These are phyloP conservation scores for Xylaria sp. DNA, from an alignment of 2,329 filamentous ascomycete genomes.

Conservation along the genomic window DNA sequence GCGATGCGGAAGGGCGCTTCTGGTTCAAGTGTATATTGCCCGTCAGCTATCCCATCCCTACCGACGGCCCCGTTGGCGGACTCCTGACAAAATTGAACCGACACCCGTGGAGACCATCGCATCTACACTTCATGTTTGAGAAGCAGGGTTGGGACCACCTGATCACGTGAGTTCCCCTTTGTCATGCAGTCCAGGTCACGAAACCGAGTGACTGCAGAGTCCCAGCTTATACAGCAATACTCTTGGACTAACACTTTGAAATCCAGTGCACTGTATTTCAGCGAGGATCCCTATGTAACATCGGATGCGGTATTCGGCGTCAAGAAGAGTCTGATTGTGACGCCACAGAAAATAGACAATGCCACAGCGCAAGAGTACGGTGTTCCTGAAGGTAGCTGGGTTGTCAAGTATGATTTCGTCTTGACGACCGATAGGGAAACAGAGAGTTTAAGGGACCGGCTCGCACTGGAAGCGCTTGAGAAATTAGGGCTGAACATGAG, in stretches of 20 bases:
- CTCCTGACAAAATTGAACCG: conserved; percentile 60
- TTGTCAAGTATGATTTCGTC: conserved; percentile 72
- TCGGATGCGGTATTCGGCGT: conserved; percentile 84
- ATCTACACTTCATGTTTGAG: conserved; percentile 87
- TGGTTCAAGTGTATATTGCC: conserved; percentile 84
- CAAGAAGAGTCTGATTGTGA: conserved; percentile 72
- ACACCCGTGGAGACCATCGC: conserved; percentile 72
- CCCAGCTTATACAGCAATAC: not conserved
- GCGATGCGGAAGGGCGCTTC: conserved; percentile 67
- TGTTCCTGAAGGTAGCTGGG: conserved; percentile 56
- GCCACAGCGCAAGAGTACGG: conserved; percentile 56
- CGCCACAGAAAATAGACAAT: conserved; percentile 47
- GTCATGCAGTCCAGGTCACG: not conserved
- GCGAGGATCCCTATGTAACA: conserved; percentile 73
- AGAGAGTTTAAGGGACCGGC: conserved; percentile 56
- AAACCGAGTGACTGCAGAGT: not conserved
- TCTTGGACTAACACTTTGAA: not conserved
- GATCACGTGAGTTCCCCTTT: conserved; percentile 61
- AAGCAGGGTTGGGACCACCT: conserved; percentile 73
- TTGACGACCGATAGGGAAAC: conserved; percentile 68
- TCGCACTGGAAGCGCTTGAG: conserved; percentile 60
- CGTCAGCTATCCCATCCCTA: conserved; percentile 78
- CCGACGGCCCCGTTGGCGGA: conserved; percentile 77
- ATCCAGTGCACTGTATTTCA: conserved; percentile 65
- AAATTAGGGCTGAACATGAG: conserved; percentile 63